Conservation (phyloP, 495 filamentous ascomycete genomes). For the Stereocaulon alpinum region DNA sequence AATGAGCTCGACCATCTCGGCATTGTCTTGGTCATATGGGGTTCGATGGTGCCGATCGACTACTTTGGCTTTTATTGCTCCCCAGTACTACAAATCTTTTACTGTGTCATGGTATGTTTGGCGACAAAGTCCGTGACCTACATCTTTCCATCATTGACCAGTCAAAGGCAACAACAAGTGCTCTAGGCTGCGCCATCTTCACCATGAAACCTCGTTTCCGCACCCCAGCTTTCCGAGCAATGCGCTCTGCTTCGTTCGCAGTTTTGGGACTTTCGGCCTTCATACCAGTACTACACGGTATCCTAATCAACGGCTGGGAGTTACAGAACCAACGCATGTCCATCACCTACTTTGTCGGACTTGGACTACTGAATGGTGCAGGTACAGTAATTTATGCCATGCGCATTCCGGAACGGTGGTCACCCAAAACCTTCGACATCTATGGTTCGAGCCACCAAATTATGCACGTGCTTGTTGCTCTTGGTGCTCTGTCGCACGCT, state of each 20-base stretch:
- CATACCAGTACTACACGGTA: conserved; percentile 33
- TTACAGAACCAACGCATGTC: conserved; percentile 30
- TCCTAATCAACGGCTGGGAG: conserved; percentile 28
- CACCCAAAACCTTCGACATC: conserved; percentile 13
- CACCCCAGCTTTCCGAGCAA: conserved; percentile 27
- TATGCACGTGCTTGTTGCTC: conserved; percentile 36
- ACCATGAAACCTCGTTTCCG: conserved; percentile 32
- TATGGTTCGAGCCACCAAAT: conserved; percentile 17
- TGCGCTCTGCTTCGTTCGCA: conserved; percentile 29
- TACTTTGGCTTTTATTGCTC: conserved; percentile 39
- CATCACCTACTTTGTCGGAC: conserved; percentile 30
- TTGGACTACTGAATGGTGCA: conserved; percentile 29
- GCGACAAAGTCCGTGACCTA: neutral
- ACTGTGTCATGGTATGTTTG: conserved; percentile 27
- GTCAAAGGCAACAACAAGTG: conserved; percentile 8
- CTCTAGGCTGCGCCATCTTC: conserved; percentile 25
- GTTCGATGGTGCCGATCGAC: conserved; percentile 37
- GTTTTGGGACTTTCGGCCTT: conserved; percentile 33
- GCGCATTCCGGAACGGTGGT: conserved; percentile 16
- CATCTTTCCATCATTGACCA: conserved; percentile 10
- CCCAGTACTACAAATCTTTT: conserved; percentile 22
- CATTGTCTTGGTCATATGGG: conserved; percentile 44
- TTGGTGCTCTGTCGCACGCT: conserved; percentile 36
- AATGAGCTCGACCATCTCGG: conserved; percentile 40
- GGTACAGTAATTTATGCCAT: conserved; percentile 33